These are phyloP conservation scores for Leccinum griseonigrum DNA, from an alignment of 1,284 basidiomycete species.

Conservation along the genomic window DNA sequence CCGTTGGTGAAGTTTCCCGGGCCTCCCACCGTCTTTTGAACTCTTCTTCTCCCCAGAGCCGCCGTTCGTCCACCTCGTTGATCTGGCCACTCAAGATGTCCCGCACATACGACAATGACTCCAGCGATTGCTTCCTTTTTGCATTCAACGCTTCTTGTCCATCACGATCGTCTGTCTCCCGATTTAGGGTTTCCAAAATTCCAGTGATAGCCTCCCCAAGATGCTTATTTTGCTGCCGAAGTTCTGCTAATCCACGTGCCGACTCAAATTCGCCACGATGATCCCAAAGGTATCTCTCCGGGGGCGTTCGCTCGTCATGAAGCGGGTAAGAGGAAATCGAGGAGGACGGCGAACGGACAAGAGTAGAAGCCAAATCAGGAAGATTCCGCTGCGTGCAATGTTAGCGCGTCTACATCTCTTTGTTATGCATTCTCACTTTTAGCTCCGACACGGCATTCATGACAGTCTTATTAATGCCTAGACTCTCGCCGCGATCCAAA, in stretches of 20 bases:
- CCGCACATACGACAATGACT: constrained; percentile 69
- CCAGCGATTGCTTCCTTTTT: constrained; percentile 64
- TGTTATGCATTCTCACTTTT: constrained; percentile 43
- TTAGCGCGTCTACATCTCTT: constrained; percentile 5
- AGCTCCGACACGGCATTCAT: constrained; percentile 75
- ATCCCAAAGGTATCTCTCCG: constrained; percentile 65
- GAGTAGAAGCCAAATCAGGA: constrained; percentile 71
- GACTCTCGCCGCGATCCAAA: constrained; percentile 70
- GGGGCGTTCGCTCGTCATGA: constrained; percentile 52
- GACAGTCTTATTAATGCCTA: constrained; percentile 78
- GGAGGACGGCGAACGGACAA: constrained; percentile 54
- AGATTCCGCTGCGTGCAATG: constrained; percentile 63
- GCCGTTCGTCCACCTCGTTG: constrained; percentile 57
- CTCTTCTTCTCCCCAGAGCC: constrained; percentile 57
- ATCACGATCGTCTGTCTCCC: constrained; percentile 38
- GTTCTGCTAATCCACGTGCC: constrained; percentile 54
- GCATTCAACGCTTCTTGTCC: constrained; percentile 39
- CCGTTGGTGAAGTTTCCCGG: constrained; percentile 11
- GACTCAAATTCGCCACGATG: constrained; percentile 63
- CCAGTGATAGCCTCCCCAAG: constrained; percentile 67
- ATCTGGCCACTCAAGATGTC: constrained; percentile 62
- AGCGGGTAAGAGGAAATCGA: constrained; percentile 56
- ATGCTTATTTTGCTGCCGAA: constrained; percentile 53
- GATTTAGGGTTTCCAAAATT: constrained; percentile 66
- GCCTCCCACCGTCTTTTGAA: constrained; percentile 33